A percentile compares a stretch with the other conserved stretches of the same genome.
phyloP scores from a whole-genome alignment of 2,329 filamentous ascomycete species.

The Penicillium sp. region DNA sequence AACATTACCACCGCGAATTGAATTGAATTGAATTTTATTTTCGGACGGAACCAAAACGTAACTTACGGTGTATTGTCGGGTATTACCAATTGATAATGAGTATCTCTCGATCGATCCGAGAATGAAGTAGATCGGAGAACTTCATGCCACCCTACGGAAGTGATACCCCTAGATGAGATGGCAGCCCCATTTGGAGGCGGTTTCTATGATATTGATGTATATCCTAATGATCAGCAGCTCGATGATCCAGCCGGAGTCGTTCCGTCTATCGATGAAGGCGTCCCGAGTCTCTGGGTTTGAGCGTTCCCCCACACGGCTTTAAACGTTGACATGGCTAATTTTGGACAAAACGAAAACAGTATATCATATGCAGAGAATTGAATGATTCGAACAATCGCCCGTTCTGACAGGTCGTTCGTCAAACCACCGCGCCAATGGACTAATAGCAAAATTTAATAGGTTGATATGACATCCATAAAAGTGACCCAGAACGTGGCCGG shows the following conservation, averaged over 20 bases:
- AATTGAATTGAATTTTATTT: background rate
- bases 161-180: no score
- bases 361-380: background rate
- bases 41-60: background rate
- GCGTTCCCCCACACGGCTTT: conserved; percentile 9
- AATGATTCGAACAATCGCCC: background rate
- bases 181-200: background rate
- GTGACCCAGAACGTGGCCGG: background rate
- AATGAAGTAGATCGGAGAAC: no score
- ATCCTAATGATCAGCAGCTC: background rate
- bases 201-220: background rate
- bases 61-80: background rate
- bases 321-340: background rate
- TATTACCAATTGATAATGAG: background rate
- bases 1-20: background rate
- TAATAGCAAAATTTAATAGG: background rate
- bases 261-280: conserved; percentile 17
- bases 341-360: background rate
- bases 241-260: conserved; percentile 18
- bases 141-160: background rate
- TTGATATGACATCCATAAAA: background rate
- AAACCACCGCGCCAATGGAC: background rate
- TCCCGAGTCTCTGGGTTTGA: conserved; percentile 13
- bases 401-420: no score
- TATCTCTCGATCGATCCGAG: no score